These are phyloP conservation scores for Rosa chinensis DNA, from an alignment of 306 rosid genomes.

Conservation along the genomic window DNA sequence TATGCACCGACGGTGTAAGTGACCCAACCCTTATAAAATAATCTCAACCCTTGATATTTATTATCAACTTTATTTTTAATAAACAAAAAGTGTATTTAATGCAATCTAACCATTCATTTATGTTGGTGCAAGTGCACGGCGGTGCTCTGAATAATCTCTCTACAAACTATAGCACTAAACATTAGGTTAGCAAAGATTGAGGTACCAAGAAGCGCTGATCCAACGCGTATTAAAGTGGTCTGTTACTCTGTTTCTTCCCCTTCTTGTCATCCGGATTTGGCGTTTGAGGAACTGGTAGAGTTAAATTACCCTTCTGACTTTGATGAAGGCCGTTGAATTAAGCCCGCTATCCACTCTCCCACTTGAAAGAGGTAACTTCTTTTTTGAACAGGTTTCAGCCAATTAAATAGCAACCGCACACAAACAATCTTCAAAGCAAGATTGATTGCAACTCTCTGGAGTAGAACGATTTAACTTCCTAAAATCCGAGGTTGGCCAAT, in stretches of 20 bases:
- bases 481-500: constrained; percentile 39
- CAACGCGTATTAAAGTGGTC: constrained; percentile 1
- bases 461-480: constrained; percentile 1
- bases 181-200: constrained; percentile 7
- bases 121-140: too few relatives aligned
- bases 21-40: too few relatives aligned
- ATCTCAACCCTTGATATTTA: too few relatives aligned
- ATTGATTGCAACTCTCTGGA: constrained; percentile 24
- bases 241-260: constrained; percentile 3
- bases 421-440: constrained; percentile 37
- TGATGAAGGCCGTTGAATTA: constrained; percentile 19
- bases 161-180: not conserved
- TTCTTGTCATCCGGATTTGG: not conserved
- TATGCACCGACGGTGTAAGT: too few relatives aligned
- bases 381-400: constrained; percentile 33
- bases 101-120: too few relatives aligned
- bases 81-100: too few relatives aligned
- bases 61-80: too few relatives aligned
- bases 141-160: too few relatives aligned
- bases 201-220: constrained; percentile 17
- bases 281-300: not conserved
- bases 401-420: constrained; percentile 34
- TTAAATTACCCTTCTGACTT: constrained; percentile 5
- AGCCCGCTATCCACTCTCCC: constrained; percentile 27
- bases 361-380: constrained; percentile 44